Evolutionary conservation across 139 green algal species (phyloP), one percentile per base, ranked within the genome.

Genomic region (Tetradesmus obliquus): DNA sequence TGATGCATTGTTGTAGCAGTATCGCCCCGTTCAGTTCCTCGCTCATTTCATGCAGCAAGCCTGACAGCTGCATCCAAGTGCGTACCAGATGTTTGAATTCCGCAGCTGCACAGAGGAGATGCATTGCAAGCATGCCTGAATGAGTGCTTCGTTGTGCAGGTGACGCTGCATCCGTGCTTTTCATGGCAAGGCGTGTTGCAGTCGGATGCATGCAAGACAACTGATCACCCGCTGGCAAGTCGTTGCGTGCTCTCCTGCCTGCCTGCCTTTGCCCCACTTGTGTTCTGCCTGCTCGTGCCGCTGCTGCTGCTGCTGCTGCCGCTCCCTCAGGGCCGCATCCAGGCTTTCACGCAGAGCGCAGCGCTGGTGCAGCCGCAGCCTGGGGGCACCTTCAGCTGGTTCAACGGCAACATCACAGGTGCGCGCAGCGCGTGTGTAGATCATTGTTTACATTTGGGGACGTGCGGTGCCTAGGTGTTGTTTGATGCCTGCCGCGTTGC

Each of bases 361-460:
- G 93, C 94, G 19, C 90, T 79, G 17, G 72, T 96, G 20, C 91
- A 95, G 76, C 91, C 93, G 3, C 54, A 80, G 7, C 82, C 92
- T 54, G 96, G 96, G 4, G 96, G 97, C 10, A 24, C 32, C 7
- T 96, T 98, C 79, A 93, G 66, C 55, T 96, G 97, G 94, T 98
- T 96, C 93, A 95, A 94, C 17, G 96, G 96, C 24, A 87, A 32
- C 62, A 72, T 90, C 1, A 19, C 66, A 76, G 66, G 66, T 76
- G 66, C 17, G 66, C 17, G 3, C 32, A 45, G 32, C 32, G 32
- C 32, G 32, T 45, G 32, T 45, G 32, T 45, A 45, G 32, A 45
- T 45, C 32, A 45, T 45, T 45, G 32, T 45, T 45, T 45, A 19
- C 62, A 72, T 76, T 0, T 76, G 66, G 8, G 57, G 57, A 13